These are phyloP conservation scores for Shiraia sp. DNA, from an alignment of 2,329 filamentous ascomycete genomes.

Conservation along the genomic window DNA sequence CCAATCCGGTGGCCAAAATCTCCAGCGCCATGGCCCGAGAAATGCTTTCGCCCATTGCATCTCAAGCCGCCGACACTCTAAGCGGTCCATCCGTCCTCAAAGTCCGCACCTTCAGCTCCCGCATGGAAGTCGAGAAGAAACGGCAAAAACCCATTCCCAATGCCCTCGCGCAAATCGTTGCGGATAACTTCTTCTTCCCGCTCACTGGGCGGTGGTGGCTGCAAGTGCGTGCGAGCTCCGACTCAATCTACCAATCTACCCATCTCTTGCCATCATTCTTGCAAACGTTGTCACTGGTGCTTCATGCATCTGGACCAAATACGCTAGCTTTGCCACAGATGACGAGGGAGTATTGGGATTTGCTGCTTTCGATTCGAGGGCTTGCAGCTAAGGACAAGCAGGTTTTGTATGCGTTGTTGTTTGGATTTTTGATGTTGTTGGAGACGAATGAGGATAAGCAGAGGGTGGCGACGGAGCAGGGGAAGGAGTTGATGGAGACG, in stretches of 20 bases:
- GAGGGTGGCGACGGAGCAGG: constrained; percentile 72
- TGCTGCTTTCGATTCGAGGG: constrained; percentile 74
- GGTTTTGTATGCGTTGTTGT: constrained; percentile 75
- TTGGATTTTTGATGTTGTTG: constrained; percentile 77
- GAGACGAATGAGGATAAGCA: constrained; percentile 79
- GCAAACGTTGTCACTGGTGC: constrained; percentile 80
- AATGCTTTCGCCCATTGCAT: constrained; percentile 81
- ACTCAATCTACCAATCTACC: constrained; percentile 71
- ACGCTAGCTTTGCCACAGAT: constrained; percentile 76
- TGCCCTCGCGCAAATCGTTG: constrained; percentile 75
- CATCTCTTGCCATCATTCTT: constrained; percentile 78
- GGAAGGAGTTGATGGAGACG: constrained; percentile 79
- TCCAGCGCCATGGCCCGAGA: constrained; percentile 68
- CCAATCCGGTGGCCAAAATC: constrained; percentile 69
- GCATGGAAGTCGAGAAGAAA: constrained; percentile 67
- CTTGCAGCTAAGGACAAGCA: constrained; percentile 57
- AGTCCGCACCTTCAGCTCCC: constrained; percentile 82
- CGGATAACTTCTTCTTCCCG: constrained; percentile 81
- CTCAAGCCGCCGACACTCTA: constrained; percentile 75
- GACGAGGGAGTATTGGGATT: constrained; percentile 80
- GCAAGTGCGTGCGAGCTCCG: constrained; percentile 54
- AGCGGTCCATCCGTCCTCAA: constrained; percentile 85
- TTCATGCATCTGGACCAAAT: constrained; percentile 81
- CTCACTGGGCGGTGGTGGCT: constrained; percentile 80
- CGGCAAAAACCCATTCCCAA: constrained; percentile 69